Percentiles rank a stretch among this genome's conserved stretches.
phyloP scores from a whole-genome alignment of 208 protist genomes.

The Acanthamoeba castellanii region DNA sequence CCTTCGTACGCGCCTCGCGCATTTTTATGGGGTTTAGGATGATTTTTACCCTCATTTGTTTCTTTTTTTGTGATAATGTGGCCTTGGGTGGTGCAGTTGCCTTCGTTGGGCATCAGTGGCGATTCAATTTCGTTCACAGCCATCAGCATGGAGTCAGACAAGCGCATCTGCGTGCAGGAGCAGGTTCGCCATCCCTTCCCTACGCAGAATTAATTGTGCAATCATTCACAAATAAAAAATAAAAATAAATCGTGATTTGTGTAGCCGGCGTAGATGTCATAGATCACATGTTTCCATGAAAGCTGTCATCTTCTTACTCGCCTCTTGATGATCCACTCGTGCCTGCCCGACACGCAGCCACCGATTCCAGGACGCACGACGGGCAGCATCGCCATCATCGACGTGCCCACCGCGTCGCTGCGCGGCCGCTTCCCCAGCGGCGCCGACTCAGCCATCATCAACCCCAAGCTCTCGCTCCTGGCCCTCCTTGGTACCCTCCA shows the following conservation, averaged over 20 bases:
- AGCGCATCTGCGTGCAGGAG: constrained; percentile 8
- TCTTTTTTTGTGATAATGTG: neutral
- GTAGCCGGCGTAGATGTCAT: neutral
- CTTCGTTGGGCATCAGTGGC: neutral
- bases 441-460: constrained; percentile 42
- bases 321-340: neutral
- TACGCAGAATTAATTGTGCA: no score
- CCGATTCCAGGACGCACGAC: neutral
- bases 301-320: neutral
- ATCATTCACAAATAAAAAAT: neutral
- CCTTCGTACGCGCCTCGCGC: neutral
- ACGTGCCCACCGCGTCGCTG: neutral
- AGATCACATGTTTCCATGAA: neutral
- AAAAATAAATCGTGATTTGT: neutral
- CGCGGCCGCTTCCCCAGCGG: constrained; percentile 15
- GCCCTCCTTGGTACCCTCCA: neutral
- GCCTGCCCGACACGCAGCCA: neutral
- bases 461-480: constrained; percentile 9
- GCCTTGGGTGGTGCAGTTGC: neutral
- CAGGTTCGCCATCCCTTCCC: neutral
- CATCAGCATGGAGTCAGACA: constrained; percentile 49
- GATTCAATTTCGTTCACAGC: constrained; percentile 26
- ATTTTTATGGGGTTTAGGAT: neutral
- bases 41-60: no score
- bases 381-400: constrained; percentile 41